Evolutionary conservation across 108 stramenopile species (phyloP).

Genomic region (Cyclotella choctawhatcheeana): DNA sequence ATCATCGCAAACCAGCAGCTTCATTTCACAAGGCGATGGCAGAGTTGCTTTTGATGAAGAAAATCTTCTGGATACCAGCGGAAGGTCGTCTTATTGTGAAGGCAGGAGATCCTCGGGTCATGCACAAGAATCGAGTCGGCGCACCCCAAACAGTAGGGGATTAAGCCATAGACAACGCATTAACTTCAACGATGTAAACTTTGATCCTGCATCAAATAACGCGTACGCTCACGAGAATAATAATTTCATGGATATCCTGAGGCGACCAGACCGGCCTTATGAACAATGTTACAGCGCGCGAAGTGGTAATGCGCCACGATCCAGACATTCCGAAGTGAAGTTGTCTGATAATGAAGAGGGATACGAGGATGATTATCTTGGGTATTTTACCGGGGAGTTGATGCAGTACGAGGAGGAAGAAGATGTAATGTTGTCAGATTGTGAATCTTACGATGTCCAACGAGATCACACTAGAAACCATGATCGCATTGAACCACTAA

Average conservation of each 20-base stretch:
- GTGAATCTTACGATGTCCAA: not conserved
- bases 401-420: conserved; percentile 17
- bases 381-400: not conserved
- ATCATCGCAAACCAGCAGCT: conserved; percentile 9
- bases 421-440: conserved; percentile 2
- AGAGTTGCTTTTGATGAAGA: conserved; percentile 5
- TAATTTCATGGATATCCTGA: not conserved
- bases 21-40: conserved; percentile 17
- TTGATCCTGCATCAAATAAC: not conserved
- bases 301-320: not conserved
- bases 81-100: not conserved
- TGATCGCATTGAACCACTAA: not conserved
- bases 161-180: not conserved
- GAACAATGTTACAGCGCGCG: conserved; percentile 1
- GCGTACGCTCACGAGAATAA: not conserved
- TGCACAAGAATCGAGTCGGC: not conserved
- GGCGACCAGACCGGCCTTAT: conserved; percentile 9
- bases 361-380: conserved; percentile 14
- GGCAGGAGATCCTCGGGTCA: not conserved
- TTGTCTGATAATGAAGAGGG: conserved; percentile 13
- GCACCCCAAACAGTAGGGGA: not conserved
- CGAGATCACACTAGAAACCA: not conserved
- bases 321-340: conserved; percentile 6
- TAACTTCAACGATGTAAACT: conserved; percentile 7
- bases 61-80: not conserved